phyloP scores from a whole-genome alignment of 345 rosid genomes.

The Populus nigra region DNA sequence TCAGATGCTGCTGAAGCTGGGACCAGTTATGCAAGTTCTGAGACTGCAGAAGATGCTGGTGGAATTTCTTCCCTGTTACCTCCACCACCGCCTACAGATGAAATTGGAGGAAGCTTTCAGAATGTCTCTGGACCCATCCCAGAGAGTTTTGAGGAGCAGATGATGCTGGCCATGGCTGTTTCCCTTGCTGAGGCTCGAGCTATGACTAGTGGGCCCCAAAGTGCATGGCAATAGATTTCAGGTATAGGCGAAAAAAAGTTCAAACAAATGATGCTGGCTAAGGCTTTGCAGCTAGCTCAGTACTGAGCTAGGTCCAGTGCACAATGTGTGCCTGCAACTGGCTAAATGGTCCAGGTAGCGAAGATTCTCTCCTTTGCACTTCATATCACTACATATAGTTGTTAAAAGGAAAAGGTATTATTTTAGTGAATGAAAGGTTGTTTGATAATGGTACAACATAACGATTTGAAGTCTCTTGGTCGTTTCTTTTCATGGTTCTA shows the following conservation, averaged over 20 bases:
- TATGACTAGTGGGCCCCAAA: slow-evolving; percentile 45
- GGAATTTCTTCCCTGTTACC: slow-evolving; percentile 36
- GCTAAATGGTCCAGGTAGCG: slow-evolving; percentile 23
- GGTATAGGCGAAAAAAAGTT: slow-evolving; percentile 11
- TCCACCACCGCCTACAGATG: slow-evolving; percentile 32
- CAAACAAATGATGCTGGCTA: slow-evolving; percentile 19
- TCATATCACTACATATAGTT: slow-evolving; percentile 16
- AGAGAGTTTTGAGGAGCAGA: slow-evolving; percentile 91
- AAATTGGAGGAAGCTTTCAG: slow-evolving; percentile 32
- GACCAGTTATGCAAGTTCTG: slow-evolving; percentile 64
- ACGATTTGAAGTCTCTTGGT: slow-evolving; percentile 9
- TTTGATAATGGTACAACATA: slow-evolving; percentile 18
- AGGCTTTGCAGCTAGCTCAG: slow-evolving; percentile 17
- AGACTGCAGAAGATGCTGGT: slow-evolving; percentile 43
- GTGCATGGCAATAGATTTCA: slow-evolving; percentile 62
- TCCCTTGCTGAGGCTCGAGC: slow-evolving; percentile 87
- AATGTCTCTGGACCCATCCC: slow-evolving; percentile 55
- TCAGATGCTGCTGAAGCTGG: slow-evolving; percentile 69
- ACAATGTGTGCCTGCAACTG: slow-evolving; percentile 7
- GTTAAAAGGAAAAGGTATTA: slow-evolving; percentile 18
- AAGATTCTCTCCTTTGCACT: slow-evolving; percentile 11
- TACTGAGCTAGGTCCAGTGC: slow-evolving; percentile 17
- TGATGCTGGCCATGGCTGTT: slow-evolving; percentile 94
- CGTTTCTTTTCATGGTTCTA: slow-evolving; percentile 1
- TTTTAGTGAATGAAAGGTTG: slow-evolving; percentile 32